Evolutionary conservation across 768 basidiomycete genomes (phyloP).

Genomic region (Agaricus blazei): DNA sequence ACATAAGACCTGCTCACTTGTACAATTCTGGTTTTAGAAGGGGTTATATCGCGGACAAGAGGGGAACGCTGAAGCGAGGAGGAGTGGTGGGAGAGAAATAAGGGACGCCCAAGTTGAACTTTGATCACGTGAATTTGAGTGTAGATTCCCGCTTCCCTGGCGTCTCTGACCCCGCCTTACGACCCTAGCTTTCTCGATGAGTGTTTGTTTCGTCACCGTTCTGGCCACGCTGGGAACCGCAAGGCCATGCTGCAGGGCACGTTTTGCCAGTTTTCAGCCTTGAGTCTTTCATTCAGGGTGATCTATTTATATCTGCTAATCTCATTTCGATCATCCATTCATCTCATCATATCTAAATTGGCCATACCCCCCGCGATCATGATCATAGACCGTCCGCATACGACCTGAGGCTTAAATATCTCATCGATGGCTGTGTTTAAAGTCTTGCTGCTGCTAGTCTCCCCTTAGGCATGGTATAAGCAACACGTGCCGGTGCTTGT

Average conservation of each 20-base stretch:
- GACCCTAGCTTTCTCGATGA: no score
- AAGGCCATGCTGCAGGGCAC: not conserved
- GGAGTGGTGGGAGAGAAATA: slow-evolving; percentile 2
- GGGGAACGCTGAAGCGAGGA: not conserved
- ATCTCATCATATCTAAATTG: no score
- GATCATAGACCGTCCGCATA: no score
- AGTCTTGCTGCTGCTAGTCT: no score
- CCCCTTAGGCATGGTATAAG: no score
- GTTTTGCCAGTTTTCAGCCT: not conserved
- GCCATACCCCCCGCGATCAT: no score
- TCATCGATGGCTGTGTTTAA: no score
- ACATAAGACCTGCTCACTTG: slow-evolving; percentile 16
- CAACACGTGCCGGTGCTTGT: no score
- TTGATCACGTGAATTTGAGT: slow-evolving; percentile 4
- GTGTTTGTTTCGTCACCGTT: not conserved
- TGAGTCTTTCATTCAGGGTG: not conserved
- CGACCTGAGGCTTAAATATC: no score
- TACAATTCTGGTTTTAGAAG: slow-evolving; percentile 1
- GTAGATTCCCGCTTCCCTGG: not conserved
- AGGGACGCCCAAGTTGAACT: slow-evolving; percentile 4
- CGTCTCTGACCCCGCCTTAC: not conserved
- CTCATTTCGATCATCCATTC: not conserved
- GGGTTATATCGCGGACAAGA: not conserved
- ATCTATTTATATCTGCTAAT: not conserved
- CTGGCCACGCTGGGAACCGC: slow-evolving; percentile 3